Evolutionary conservation across 257 asterid species (phyloP), one percentile per base, ranked within the genome.

Genomic region (Gentiana dahurica): DNA sequence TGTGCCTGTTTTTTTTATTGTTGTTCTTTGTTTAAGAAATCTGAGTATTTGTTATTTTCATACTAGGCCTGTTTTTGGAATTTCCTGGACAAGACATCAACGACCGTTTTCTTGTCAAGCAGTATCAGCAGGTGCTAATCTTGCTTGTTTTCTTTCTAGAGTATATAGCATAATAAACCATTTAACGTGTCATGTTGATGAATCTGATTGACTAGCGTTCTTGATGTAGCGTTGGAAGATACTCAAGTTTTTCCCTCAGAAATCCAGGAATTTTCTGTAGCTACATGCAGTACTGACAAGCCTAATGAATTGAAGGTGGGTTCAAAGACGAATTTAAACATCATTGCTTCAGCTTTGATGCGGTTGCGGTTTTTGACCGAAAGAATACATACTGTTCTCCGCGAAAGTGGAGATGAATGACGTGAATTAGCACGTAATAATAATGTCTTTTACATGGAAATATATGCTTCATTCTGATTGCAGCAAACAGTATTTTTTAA

Each of bases 291-390:
- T 57, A 53, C 62, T 43, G 60, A 62, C 58, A 66, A 72, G 49
- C 64, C 69, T n/a, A 43, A 63, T 50, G 63, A 65, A 68, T 8
- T 79, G 49, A 76, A 79, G 80, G 85, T 79, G n/a, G 53, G 59
- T 46, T 41, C 12, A 11, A 36, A 33, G 52, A 63, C 7, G 8
- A n/a, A 36, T 32, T 43, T 58, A 49, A 4, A 37, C 39, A 53
- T 15, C 13, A 24, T 15, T 34, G n/a, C n/a, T n/a, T n/a, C n/a
- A n/a, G n/a, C n/a, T n/a, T n/a, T n/a, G n/a, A n/a, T n/a, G n/a
- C n/a, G n/a, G n/a, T n/a, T n/a, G n/a, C n/a, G n/a, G n/a, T n/a
- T n/a, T n/a, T n/a, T n/a, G n/a, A n/a, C n/a, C n/a, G n/a, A n/a
- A n/a, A n/a, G n/a, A n/a, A n/a, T n/a, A n/a, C n/a, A n/a, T n/a